Conservation (phyloP, 192 early-diverging fungal genomes). For the Linnemannia elongata region DNA sequence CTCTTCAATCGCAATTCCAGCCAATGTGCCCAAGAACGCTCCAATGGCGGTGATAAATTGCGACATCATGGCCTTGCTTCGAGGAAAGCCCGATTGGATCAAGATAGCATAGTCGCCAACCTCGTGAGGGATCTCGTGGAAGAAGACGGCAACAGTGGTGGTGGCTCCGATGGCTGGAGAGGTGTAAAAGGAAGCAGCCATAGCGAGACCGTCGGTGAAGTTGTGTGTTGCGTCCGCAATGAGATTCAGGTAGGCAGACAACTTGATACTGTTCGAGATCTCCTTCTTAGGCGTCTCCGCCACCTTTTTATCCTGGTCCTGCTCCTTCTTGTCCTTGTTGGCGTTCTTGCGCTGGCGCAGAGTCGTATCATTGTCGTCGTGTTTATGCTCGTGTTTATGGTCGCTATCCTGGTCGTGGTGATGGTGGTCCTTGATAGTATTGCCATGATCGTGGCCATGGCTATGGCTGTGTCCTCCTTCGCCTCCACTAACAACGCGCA, state of each 20-base stretch:
- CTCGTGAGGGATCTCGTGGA: slow-evolving; percentile 93
- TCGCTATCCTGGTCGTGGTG: slow-evolving; percentile 33
- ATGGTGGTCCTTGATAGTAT: slow-evolving; percentile 52
- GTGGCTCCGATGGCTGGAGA: slow-evolving; percentile 87
- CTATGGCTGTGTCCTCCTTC: slow-evolving; percentile 71
- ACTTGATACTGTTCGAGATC: slow-evolving; percentile 66
- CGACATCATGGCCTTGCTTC: slow-evolving; percentile 78
- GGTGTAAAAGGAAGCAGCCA: slow-evolving; percentile 87
- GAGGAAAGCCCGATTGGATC: slow-evolving; percentile 84
- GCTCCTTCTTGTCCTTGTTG: slow-evolving; percentile 54
- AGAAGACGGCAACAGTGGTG: slow-evolving; percentile 87
- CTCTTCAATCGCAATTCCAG: slow-evolving; percentile 84
- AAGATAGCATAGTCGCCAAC: slow-evolving; percentile 92
- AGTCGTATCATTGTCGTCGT: slow-evolving; percentile 43
- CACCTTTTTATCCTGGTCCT: slow-evolving; percentile 14
- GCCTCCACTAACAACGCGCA: slow-evolving; percentile 81
- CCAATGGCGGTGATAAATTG: slow-evolving; percentile 88
- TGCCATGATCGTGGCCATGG: slow-evolving; percentile 62
- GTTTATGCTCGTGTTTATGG: slow-evolving; percentile 39
- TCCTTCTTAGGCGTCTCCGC: slow-evolving; percentile 28
- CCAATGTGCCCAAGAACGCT: slow-evolving; percentile 83
- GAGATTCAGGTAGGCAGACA: slow-evolving; percentile 85
- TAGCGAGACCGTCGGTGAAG: slow-evolving; percentile 88
- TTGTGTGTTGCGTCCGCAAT: slow-evolving; percentile 89
- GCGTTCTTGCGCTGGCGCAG: slow-evolving; percentile 37